These are phyloP conservation scores for Marasmius tenuissimus DNA, from an alignment of 1,284 basidiomycete genomes.

Conservation along the genomic window DNA sequence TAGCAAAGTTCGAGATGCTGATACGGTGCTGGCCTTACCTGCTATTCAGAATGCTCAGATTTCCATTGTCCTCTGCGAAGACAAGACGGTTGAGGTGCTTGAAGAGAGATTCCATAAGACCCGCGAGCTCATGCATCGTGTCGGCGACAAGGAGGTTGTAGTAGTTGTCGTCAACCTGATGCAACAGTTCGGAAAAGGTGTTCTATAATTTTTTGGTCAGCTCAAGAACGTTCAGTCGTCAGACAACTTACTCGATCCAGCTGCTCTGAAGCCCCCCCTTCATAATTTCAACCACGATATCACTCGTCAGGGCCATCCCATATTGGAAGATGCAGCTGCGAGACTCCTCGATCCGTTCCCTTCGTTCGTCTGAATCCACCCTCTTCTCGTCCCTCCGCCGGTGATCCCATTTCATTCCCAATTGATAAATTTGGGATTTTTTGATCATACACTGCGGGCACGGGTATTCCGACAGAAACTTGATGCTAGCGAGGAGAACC, in stretches of 20 bases:
- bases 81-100: neutral
- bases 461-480: neutral
- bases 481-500: neutral
- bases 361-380: neutral
- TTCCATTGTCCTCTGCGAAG: neutral
- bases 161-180: neutral
- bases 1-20: neutral
- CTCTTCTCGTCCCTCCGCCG: neutral
- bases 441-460: neutral
- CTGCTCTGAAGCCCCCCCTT: neutral
- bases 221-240: neutral
- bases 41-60: neutral
- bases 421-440: neutral
- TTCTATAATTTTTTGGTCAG: neutral
- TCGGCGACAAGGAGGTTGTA: neutral
- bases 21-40: neutral
- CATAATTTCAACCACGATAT: neutral
- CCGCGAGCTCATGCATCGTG: neutral
- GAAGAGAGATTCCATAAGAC: neutral
- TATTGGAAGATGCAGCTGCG: neutral
- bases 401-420: neutral
- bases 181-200: neutral
- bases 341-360: neutral
- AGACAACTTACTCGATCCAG: neutral
- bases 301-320: neutral